Percentiles rank a stretch among this genome's conserved stretches.
phyloP scores from a whole-genome alignment of 208 protist species.

The Acanthamoeba royreba region DNA sequence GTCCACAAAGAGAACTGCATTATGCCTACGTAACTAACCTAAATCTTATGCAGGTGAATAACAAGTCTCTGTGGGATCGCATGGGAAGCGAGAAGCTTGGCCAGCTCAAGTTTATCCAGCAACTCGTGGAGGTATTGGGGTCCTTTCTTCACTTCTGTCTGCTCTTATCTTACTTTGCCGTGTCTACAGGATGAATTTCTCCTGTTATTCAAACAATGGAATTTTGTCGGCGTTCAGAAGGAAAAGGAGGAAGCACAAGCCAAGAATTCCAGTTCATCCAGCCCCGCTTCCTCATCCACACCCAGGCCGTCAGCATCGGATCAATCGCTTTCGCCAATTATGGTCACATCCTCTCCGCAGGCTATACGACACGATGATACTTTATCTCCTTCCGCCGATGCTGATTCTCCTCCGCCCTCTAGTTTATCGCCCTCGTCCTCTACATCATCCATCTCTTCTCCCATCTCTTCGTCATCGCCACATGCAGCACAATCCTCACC shows the following conservation, averaged over 20 bases:
- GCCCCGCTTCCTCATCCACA: neutral
- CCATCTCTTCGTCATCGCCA: too few relatives aligned
- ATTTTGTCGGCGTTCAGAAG: neutral
- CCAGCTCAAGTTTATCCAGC: conserved; percentile 19
- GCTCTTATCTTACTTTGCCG: too few relatives aligned
- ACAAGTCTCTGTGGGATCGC: neutral
- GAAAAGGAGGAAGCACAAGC: neutral
- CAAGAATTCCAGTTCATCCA: neutral
- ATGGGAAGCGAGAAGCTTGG: neutral
- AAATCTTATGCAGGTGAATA: neutral
- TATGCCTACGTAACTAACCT: neutral
- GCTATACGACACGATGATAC: too few relatives aligned
- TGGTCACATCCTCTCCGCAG: too few relatives aligned
- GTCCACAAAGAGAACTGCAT: too few relatives aligned
- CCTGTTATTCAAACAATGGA: conserved; percentile 8
- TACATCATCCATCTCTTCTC: neutral
- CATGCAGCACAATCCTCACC: neutral
- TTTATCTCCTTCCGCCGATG: too few relatives aligned
- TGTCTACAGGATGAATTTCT: neutral
- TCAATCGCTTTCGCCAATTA: too few relatives aligned
- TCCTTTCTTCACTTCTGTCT: neutral
- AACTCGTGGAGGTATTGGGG: neutral
- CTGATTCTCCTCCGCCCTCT: neutral
- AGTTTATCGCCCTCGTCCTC: neutral
- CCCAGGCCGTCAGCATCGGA: neutral